Base-by-base conservation (phyloP, 2,329 filamentous ascomycete species). In the Pseudogymnoascus sp. region DNA sequence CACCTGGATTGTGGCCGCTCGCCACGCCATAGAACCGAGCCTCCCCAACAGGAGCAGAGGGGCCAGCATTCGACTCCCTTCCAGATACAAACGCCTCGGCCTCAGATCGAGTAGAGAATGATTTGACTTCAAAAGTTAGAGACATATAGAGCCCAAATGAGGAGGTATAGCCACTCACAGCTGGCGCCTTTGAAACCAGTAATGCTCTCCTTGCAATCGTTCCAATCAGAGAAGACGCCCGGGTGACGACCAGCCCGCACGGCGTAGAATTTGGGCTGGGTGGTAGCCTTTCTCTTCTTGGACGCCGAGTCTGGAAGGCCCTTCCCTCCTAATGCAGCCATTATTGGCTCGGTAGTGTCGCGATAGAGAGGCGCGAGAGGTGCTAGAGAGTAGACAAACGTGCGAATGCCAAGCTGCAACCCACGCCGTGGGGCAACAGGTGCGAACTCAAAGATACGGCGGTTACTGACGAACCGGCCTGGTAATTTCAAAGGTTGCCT, bases 51-150 rank as follows among this genome's bases (percentile, higher is more conserved):
- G 60, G 60, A 2, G 43, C 58, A 20, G 62, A 77, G 72, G 57
- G 75, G 68, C 39, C 76, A 72, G 20, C 75, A 68, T 18, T 74
- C 66, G 39, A 67, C 70, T 12, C 70, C 66, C 80, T 81, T 53
- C 89, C 89, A 1, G 81, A 83, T 25, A 90, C 79, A 71, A 90
- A 97, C 1, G 83, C 84, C 68, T 89, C 82, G n/a, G 93, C 93
- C 63, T 96, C 91, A 64, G 86, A 81, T 62, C 81, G 77, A 0
- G 82, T 84, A 8, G 80, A 75, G 71, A 96, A 97, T 1, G 88
- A 90, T 76, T 94, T 93, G 78, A 89, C 90, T 60, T n/a, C 20
- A 38, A 57, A 59, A 38, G 15, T 53, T 53, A 53, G 47, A 33
- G 11, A 25, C 4, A 43, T 33, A 35, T 33, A 33, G 2, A 53